Evolutionary conservation across 306 rosid genomes (phyloP), one percentile per base, ranked within the genome.

Genomic region (Dalbergia cultrata): DNA sequence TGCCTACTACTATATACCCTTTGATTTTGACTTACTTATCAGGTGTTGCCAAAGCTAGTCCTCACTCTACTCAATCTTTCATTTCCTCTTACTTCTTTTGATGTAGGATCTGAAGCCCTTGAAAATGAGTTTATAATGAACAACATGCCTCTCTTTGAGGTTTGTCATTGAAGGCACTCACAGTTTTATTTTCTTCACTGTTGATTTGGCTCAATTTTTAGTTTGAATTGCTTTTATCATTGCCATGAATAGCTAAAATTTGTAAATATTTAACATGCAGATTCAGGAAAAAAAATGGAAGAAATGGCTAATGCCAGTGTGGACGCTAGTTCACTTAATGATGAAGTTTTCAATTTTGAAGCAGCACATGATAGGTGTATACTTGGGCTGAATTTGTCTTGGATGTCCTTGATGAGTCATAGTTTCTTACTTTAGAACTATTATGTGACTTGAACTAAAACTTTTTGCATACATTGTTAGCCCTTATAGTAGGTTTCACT

Each of bases 291-390:
- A 70, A 82, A 78, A 87, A 87, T 93, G 87, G 99, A 91, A 70
- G 94, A 93, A 87, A 77, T 83, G 90, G 89, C 85, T 68, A 75
- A 53, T 79, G 85, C 79, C 21, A 94, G 97, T 71, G 78, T 90
- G 77, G 92, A 93, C 74, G 81, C 90, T 61, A 65, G 80, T 47
- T 83, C 82, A 67, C 91, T 95, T 70, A 97, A 93, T 66, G 99
- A 95, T 18, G 97, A 90, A 72, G 90, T 93, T 80, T 95, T 95
- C 81, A 86, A 85, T 82, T 53, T 86, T 19, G 99, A 95, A 90
- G 91, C 97, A 44, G 96, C 97, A 52, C 99, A 95, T 88, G 99
- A 95, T 85, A 90, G 90, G 84, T 93, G 98, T 88, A 91, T 93
- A 56, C 83, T 95, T 80, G 87, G 93, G 90, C 97, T 95, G 49